Percentiles rank a stretch among this genome's conserved stretches.
Conservation (phyloP, 2,329 filamentous ascomycete genomes). For the Talaromyces sp. region DNA sequence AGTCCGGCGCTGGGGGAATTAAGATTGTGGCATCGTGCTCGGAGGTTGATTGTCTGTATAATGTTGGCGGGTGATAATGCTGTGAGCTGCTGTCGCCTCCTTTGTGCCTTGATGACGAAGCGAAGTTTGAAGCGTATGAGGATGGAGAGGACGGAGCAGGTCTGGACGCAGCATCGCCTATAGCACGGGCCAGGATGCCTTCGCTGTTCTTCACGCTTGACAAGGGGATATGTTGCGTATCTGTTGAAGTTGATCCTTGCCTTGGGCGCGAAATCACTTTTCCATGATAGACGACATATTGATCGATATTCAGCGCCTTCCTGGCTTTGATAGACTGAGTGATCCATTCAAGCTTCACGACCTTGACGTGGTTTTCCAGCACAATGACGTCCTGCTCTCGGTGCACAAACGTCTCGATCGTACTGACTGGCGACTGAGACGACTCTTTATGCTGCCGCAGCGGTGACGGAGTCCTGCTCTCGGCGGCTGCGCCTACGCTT, state of each 20-base stretch:
- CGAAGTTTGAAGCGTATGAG: constrained; percentile 22
- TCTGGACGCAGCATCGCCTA: constrained; percentile 42
- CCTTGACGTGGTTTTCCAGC: constrained; percentile 39
- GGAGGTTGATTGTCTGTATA: constrained; percentile 69
- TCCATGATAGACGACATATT: constrained; percentile 53
- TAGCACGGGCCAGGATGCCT: constrained; percentile 41
- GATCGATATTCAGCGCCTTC: constrained; percentile 43
- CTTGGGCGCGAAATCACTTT: constrained; percentile 40
- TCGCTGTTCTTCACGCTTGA: constrained; percentile 2
- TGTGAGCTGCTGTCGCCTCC: constrained; percentile 20
- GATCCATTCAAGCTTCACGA: constrained; percentile 55
- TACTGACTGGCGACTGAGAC: not conserved
- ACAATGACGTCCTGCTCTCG: not conserved
- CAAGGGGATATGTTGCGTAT: not conserved
- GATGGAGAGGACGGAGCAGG: not conserved
- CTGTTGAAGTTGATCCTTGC: not conserved
- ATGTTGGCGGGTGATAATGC: constrained; percentile 33
- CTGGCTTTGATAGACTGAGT: constrained; percentile 45
- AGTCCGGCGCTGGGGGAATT: constrained; percentile 66
- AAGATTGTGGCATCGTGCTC: constrained; percentile 63
- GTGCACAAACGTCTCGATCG: not conserved
- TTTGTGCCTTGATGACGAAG: constrained; percentile 21
- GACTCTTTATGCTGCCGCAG: constrained; percentile 23
- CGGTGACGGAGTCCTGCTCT: constrained; percentile 3
- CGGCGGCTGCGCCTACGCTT: not conserved